Conservation (phyloP, 805 yeast species). For the Saccharomycopsis fibuligera region DNA sequence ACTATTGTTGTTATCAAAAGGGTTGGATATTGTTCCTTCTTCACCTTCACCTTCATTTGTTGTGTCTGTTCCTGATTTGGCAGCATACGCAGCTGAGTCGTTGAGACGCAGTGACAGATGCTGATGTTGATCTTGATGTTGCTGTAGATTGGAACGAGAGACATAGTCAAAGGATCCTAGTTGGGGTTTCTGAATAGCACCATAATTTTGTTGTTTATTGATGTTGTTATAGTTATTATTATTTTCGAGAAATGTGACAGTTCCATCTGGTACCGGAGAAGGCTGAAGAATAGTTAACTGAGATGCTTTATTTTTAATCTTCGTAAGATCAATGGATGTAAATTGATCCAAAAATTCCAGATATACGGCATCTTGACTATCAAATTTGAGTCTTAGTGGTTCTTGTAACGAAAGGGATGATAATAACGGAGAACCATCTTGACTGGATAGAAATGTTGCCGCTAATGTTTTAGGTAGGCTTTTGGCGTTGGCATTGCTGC, state of each 20-base stretch:
- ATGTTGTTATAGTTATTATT: no score
- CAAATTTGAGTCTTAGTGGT: slow-evolving; percentile 3
- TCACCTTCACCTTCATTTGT: no score
- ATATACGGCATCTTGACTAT: slow-evolving; percentile 8
- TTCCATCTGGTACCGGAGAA: no score
- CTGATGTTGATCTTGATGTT: neutral
- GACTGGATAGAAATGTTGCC: slow-evolving; percentile 6
- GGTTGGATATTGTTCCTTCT: neutral
- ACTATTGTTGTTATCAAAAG: neutral
- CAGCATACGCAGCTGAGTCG: no score
- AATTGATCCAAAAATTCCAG: slow-evolving; percentile 17
- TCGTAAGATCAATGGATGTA: slow-evolving; percentile 15
- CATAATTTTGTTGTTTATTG: neutral
- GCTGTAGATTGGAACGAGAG: neutral
- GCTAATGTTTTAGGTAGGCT: slow-evolving; percentile 8
- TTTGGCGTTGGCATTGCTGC: neutral
- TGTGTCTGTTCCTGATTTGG: no score
- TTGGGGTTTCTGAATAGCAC: neutral
- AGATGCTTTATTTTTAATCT: neutral
- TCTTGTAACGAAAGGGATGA: slow-evolving; percentile 8
- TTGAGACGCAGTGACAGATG: no score
- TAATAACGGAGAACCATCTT: slow-evolving; percentile 17
- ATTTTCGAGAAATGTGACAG: neutral
- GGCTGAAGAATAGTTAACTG: no score
- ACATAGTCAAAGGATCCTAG: neutral